Percentiles rank a stretch among this genome's conserved stretches.
These are phyloP conservation scores for Schwanniomyces etchellsii DNA, from an alignment of 1,139 yeast genomes.

Conservation along the genomic window DNA sequence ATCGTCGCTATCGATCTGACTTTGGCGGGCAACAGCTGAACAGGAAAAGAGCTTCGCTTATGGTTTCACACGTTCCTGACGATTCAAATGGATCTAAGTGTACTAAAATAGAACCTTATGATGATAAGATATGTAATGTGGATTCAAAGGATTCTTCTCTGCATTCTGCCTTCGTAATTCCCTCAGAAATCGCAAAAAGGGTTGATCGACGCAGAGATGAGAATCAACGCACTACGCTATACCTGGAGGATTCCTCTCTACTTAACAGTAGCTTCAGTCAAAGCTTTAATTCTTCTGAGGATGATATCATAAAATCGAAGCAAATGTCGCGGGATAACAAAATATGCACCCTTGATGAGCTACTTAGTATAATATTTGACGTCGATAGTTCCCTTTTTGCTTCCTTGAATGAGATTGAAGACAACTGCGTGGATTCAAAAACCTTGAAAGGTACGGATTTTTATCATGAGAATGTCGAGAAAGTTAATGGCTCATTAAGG, in stretches of 20 bases:
- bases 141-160: neutral
- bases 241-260: too few species aligned
- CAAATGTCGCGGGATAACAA: slow-evolving; percentile 7
- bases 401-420: slow-evolving; percentile 4
- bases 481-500: slow-evolving; percentile 22
- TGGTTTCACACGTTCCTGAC: neutral
- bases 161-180: neutral
- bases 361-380: slow-evolving; percentile 15
- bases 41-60: neutral
- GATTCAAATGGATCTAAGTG: neutral
- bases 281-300: neutral
- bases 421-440: slow-evolving; percentile 1
- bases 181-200: neutral
- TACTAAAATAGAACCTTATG: neutral
- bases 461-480: neutral
- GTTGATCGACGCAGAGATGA: too few species aligned
- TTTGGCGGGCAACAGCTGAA: too few species aligned
- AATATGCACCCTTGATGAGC: slow-evolving; percentile 13
- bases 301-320: neutral
- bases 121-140: neutral
- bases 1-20: too few species aligned
- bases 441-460: neutral
- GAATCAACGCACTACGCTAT: neutral
- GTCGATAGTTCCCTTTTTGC: slow-evolving; percentile 19
- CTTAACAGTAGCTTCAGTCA: too few species aligned